Base-by-base conservation (phyloP, 2,329 filamentous ascomycete genomes). In the Cephalotrichum gorgonifer region DNA sequence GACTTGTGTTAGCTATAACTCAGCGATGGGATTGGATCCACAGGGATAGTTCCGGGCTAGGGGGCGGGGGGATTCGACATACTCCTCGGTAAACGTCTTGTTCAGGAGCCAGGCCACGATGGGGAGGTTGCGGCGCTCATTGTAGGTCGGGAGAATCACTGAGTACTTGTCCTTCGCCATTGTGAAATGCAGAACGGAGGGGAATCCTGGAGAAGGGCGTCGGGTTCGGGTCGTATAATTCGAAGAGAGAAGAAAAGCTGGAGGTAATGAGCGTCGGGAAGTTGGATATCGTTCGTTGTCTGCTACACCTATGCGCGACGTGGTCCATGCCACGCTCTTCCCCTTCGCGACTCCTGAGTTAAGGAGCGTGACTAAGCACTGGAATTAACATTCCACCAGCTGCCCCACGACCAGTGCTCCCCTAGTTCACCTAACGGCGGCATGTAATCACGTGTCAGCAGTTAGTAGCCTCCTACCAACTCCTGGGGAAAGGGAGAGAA, bases 81-180 rank as follows among this genome's bases (percentile, higher is more conserved):
- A 96, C 91, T 86, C 77, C 67, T 95, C 81, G 47, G 83, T 88
- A 68, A 97, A 97, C 54, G 85, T 96, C 66, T 83, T 85, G 72
- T 95, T 87, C 57, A 98, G 78, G 67, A 98, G 74, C 88, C 89
- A 97, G 62, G 85, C 81, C 64, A 97, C 88, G 66, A 98, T 93
- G 61, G 93, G 93, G 57, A 98, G 81, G 72, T 98, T 98, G 68
- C 83, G 83, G 64, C 93, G 88, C 79, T 98, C 93, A 68, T 98
- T 97, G 81, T 95, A 98, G 54, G 93, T 98, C 51, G 93, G 93
- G 56, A 98, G 81, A 64, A 98, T 91, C 64, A 98, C 85, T 57
- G 91, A 95, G 78, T 96, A 98, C 72, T 91, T 95, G 76, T 93
- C 61, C 59, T 67, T 66, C 47, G 74, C 72, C 76, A 79, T 79